A percentile compares a stretch with the other conserved stretches of the same genome.
phyloP scores from a whole-genome alignment of 2,329 filamentous ascomycete species.

The Colletotrichum orchidophilum region DNA sequence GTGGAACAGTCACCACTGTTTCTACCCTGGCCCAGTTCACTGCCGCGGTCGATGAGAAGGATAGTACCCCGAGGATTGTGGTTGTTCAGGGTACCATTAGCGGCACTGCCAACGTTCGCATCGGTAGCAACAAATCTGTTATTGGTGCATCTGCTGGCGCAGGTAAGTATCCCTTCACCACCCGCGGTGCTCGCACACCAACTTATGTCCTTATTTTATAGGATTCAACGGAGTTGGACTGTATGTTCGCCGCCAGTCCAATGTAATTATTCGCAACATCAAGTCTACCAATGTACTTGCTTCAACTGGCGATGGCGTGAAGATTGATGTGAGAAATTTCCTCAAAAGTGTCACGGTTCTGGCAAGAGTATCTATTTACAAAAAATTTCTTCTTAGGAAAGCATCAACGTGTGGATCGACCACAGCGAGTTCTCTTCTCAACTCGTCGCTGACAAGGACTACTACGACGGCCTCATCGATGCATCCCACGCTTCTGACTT shows the following conservation, averaged over 20 bases:
- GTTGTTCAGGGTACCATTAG: conserved; percentile 50
- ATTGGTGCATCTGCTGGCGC: conserved; percentile 44
- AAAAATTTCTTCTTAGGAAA: conserved; percentile 58
- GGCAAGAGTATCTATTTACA: conserved; percentile 48
- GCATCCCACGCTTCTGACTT: conserved; percentile 54
- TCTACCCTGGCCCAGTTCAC: conserved; percentile 55
- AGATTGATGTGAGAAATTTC: conserved; percentile 15
- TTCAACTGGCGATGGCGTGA: conserved; percentile 53
- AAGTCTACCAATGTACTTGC: conserved; percentile 51
- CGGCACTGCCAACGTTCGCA: conserved; percentile 45
- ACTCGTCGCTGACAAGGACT: conserved; percentile 50
- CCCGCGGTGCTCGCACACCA: accelerated
- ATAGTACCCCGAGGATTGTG: conserved; percentile 46
- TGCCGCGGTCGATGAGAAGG: conserved; percentile 52
- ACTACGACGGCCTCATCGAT: conserved; percentile 55
- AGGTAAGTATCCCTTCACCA: neutral
- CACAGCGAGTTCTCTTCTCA: conserved; percentile 52
- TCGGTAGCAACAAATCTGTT: conserved; percentile 55
- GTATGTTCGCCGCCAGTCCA: conserved; percentile 53
- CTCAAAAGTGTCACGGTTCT: accelerated
- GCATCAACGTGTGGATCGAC: conserved; percentile 59
- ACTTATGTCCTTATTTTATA: neutral
- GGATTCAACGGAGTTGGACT: conserved; percentile 47
- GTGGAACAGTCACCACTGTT: conserved; percentile 58
- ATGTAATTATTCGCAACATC: conserved; percentile 67